Conservation (phyloP, 306 rosid species). For the Casuarina equisetifolia region DNA sequence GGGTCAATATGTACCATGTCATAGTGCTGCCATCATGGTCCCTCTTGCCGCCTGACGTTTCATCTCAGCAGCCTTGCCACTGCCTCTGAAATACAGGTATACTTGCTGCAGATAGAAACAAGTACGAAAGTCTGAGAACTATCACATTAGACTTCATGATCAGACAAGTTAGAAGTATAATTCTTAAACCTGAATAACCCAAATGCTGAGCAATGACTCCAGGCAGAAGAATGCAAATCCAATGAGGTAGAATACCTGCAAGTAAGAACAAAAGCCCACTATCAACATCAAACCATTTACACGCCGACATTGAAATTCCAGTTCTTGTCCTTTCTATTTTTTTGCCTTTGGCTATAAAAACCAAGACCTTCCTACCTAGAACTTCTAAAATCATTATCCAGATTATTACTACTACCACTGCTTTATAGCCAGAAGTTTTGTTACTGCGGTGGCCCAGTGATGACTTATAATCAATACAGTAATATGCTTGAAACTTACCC, state of each 20-base stretch:
- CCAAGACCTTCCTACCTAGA: neutral
- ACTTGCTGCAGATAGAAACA: slow-evolving; percentile 71
- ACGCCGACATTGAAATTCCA: neutral
- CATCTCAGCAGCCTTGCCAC: slow-evolving; percentile 74
- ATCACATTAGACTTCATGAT: neutral
- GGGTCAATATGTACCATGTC: slow-evolving; percentile 23
- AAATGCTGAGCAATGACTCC: slow-evolving; percentile 78
- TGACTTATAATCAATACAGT: slow-evolving; percentile 22
- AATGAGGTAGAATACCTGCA: slow-evolving; percentile 82
- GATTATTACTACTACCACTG: neutral
- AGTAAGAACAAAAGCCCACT: slow-evolving; percentile 20
- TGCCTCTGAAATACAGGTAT: slow-evolving; percentile 90
- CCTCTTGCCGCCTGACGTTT: slow-evolving; percentile 80
- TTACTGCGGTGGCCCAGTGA: neutral
- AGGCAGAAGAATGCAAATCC: slow-evolving; percentile 69
- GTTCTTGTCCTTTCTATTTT: neutral
- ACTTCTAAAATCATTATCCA: neutral
- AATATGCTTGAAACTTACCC: slow-evolving; percentile 50
- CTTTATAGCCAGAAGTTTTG: neutral
- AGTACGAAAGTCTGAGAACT: slow-evolving; percentile 24
- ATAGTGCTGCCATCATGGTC: slow-evolving; percentile 85
- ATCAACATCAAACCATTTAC: slow-evolving; percentile 20
- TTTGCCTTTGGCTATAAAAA: neutral
- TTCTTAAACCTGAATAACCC: slow-evolving; percentile 90
- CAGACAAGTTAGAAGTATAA: slow-evolving; percentile 9